Percentiles rank a stretch among this genome's conserved stretches.
Conservation (phyloP, 805 yeast species). For the Yarrowia sp. region DNA sequence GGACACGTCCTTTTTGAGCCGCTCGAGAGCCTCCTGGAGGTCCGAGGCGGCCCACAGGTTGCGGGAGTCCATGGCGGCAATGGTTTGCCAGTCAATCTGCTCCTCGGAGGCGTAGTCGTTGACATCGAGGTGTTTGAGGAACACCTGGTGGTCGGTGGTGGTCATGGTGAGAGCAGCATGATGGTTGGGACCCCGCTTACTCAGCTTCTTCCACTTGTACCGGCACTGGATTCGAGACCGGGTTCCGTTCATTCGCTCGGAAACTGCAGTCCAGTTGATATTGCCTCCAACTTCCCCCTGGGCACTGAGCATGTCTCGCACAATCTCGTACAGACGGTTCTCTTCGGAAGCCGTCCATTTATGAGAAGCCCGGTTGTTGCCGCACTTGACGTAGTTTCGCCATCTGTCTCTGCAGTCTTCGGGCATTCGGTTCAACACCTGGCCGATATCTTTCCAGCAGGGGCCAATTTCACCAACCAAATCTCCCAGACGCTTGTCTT, state of each 20-base stretch:
- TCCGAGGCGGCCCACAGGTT: conserved; percentile 66
- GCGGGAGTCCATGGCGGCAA: conserved; percentile 57
- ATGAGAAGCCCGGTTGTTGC: conserved; percentile 72
- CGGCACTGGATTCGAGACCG: conserved; percentile 94
- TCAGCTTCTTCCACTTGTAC: conserved; percentile 89
- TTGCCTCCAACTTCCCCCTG: conserved; percentile 46
- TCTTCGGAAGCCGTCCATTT: conserved; percentile 86
- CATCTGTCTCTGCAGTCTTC: conserved; percentile 97
- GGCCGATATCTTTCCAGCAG: conserved; percentile 89
- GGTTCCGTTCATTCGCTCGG: conserved; percentile 87
- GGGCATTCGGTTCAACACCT: conserved; percentile 87
- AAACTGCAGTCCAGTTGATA: conserved; percentile 90
- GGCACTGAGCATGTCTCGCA: conserved; percentile 57
- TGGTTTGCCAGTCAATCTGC: conserved; percentile 62
- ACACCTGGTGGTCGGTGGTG: conserved; percentile 58
- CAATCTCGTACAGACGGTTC: conserved; percentile 60
- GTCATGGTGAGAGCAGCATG: conserved; percentile 55
- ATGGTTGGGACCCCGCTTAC: conserved; percentile 62
- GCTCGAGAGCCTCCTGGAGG: conserved; percentile 66
- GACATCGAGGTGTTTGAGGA: conserved; percentile 57
- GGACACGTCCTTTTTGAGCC: conserved; percentile 60
- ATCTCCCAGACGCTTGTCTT: conserved; percentile 70
- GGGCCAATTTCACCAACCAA: conserved; percentile 73
- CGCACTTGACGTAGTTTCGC: conserved; percentile 95
- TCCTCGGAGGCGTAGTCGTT: conserved; percentile 54